Conservation (phyloP, 2,329 filamentous ascomycete species). For the Graphilbum ipis-grandicollis region DNA sequence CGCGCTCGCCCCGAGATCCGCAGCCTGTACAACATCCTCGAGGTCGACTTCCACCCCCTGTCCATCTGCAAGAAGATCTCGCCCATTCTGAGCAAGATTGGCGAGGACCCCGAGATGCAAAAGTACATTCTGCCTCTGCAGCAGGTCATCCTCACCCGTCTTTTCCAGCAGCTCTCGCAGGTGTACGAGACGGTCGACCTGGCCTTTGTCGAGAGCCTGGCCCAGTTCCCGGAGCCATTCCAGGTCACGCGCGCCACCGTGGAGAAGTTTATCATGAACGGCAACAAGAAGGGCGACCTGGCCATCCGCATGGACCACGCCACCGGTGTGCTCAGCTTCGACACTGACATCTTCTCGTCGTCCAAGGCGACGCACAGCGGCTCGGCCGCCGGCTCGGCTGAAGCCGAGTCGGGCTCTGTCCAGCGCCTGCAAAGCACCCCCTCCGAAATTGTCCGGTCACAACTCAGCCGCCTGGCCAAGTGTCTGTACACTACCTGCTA, state of each 20-base stretch:
- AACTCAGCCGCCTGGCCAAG: conserved; percentile 81
- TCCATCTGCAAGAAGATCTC: conserved; percentile 99
- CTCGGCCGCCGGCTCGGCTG: conserved; percentile 70
- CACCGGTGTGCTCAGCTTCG: conserved; percentile 87
- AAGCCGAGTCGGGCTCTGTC: conserved; percentile 66
- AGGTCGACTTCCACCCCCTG: conserved; percentile 96
- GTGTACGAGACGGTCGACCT: conserved; percentile 97
- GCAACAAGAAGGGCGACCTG: conserved; percentile 98
- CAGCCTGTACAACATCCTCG: conserved; percentile 94
- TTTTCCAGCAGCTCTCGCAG: conserved; percentile 98
- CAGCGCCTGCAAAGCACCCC: conserved; percentile 96
- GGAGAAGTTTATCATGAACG: conserved; percentile 99
- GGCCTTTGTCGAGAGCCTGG: conserved; percentile 80
- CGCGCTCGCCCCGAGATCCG: conserved; percentile 88
- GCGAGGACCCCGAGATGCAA: conserved; percentile 86
- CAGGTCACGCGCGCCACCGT: conserved; percentile 80
- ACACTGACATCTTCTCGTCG: conserved; percentile 95
- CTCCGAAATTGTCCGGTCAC: conserved; percentile 90
- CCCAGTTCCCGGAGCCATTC: conserved; percentile 91
- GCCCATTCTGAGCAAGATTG: conserved; percentile 85
- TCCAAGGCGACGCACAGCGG: conserved; percentile 81
- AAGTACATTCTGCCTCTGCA: conserved; percentile 91
- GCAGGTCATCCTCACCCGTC: conserved; percentile 92
- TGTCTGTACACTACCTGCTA: conserved; percentile 85
- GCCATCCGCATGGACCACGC: conserved; percentile 93